phyloP scores from a whole-genome alignment of 768 basidiomycete genomes.

The Tricholoma sp. region DNA sequence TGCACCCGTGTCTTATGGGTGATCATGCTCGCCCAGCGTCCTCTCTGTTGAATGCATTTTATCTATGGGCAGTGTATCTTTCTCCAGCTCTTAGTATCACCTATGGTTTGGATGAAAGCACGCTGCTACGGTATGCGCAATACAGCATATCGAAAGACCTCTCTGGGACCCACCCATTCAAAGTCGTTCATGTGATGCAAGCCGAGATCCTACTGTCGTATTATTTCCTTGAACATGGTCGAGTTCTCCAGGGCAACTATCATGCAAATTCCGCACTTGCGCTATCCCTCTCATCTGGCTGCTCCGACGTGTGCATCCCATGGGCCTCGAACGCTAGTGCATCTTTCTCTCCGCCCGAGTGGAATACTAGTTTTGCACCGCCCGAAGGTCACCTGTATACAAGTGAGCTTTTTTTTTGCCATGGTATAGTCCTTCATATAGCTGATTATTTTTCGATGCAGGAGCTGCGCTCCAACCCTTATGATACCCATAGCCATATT shows the following conservation, averaged over 20 bases:
- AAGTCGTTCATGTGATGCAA: constrained; percentile 39
- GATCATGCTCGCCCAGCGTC: constrained; percentile 29
- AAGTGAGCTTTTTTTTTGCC: too few relatives aligned
- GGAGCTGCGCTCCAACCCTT: too few relatives aligned
- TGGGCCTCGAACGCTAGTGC: background rate
- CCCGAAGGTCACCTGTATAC: background rate
- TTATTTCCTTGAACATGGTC: constrained; percentile 45
- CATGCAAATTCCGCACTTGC: constrained; percentile 43
- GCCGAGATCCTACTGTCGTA: constrained; percentile 48
- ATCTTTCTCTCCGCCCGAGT: background rate
- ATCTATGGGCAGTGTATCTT: constrained; percentile 32
- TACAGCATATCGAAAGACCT: constrained; percentile 32
- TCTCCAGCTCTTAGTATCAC: constrained; percentile 16
- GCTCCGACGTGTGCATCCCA: constrained; percentile 29
- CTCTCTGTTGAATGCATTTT: constrained; percentile 32
- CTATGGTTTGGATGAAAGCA: constrained; percentile 23
- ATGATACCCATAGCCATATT: too few relatives aligned
- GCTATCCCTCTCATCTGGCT: constrained; percentile 29
- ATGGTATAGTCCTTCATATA: too few relatives aligned
- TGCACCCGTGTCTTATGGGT: constrained; percentile 23
- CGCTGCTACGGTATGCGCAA: constrained; percentile 35
- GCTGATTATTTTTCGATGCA: too few relatives aligned
- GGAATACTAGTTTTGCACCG: background rate
- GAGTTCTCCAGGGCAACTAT: constrained; percentile 43
- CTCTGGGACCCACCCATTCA: constrained; percentile 33